phyloP scores from a whole-genome alignment of 1,284 basidiomycete genomes.

The Boletellus deceptivus region DNA sequence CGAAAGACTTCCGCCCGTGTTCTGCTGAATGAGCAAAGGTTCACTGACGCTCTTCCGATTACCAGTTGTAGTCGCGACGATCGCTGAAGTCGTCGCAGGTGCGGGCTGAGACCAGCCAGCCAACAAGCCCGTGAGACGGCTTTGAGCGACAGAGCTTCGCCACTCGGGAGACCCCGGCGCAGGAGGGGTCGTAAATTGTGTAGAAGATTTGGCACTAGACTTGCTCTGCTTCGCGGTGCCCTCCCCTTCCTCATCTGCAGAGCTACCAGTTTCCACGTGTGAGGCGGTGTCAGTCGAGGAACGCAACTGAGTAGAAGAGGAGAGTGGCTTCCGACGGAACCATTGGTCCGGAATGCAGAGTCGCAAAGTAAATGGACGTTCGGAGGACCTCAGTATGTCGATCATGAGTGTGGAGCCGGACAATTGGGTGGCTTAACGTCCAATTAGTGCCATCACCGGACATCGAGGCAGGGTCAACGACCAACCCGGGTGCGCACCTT shows the following conservation, averaged over 20 bases:
- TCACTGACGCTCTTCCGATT: constrained; percentile 67
- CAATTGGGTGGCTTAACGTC: constrained; percentile 15
- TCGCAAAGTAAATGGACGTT: constrained; percentile 41
- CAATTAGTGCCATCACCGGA: background rate
- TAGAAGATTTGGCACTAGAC: constrained; percentile 8
- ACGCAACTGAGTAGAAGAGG: constrained; percentile 44
- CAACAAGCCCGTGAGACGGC: constrained; percentile 62
- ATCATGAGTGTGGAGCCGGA: constrained; percentile 30
- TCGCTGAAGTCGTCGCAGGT: constrained; percentile 34
- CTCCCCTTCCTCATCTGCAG: constrained; percentile 51
- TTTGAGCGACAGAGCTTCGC: constrained; percentile 51
- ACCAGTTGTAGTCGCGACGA: constrained; percentile 25
- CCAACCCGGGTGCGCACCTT: constrained; percentile 9
- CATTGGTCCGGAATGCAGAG: constrained; percentile 77
- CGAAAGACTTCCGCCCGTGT: constrained; percentile 32
- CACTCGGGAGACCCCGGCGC: constrained; percentile 37
- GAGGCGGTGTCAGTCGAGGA: constrained; percentile 51
- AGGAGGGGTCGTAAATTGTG: constrained; percentile 8
- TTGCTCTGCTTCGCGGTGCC: constrained; percentile 61
- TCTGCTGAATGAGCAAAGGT: constrained; percentile 52
- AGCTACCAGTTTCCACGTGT: constrained; percentile 39
- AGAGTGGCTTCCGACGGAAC: constrained; percentile 66
- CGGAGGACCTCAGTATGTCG: constrained; percentile 27
- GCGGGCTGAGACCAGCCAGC: constrained; percentile 57
- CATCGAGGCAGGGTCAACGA: background rate